Conservation (phyloP, 805 yeast species). For the Diddensiella transvaalensis region DNA sequence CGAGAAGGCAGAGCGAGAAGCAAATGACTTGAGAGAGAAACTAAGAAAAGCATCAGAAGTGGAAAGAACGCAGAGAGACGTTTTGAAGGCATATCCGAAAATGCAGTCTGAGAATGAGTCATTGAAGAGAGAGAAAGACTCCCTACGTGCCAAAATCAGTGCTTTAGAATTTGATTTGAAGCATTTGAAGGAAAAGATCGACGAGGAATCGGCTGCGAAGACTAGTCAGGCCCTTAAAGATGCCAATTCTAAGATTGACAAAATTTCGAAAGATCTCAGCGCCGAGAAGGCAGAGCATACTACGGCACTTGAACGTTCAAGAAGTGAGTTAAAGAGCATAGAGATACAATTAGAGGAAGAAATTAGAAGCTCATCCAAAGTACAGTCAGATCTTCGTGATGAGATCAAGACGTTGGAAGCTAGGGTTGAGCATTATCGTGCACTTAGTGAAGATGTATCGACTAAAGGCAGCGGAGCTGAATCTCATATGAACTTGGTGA, state of each 20-base stretch:
- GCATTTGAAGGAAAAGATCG: constrained; percentile 27
- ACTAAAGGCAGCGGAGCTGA: constrained; percentile 28
- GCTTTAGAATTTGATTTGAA: constrained; percentile 29
- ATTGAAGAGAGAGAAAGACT: constrained; percentile 15
- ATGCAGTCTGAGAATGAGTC: constrained; percentile 13
- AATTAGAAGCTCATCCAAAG: constrained; percentile 28
- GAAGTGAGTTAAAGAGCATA: constrained; percentile 17
- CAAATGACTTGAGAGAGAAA: constrained; percentile 36
- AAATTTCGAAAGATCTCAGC: constrained; percentile 30
- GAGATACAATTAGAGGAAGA: constrained; percentile 31
- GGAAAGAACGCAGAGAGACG: constrained; percentile 22
- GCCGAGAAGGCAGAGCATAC: constrained; percentile 33
- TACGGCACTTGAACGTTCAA: constrained; percentile 34
- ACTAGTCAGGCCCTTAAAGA: constrained; percentile 30
- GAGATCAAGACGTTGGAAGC: constrained; percentile 53
- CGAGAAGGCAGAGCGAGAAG: constrained; percentile 37
- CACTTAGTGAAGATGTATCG: constrained; percentile 50
- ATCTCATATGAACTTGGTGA: constrained; percentile 36
- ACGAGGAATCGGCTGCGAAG: constrained; percentile 25
- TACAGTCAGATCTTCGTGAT: constrained; percentile 26
- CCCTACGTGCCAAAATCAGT: constrained; percentile 13
- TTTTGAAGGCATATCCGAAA: constrained; percentile 16
- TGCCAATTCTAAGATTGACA: constrained; percentile 26
- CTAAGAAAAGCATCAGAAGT: constrained; percentile 22
- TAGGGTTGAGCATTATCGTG: constrained; percentile 64